Percentiles rank a stretch among this genome's conserved stretches.
These are phyloP conservation scores for Phytophthora agathidicida DNA, from an alignment of 352 stramenopile species.

Conservation along the genomic window DNA sequence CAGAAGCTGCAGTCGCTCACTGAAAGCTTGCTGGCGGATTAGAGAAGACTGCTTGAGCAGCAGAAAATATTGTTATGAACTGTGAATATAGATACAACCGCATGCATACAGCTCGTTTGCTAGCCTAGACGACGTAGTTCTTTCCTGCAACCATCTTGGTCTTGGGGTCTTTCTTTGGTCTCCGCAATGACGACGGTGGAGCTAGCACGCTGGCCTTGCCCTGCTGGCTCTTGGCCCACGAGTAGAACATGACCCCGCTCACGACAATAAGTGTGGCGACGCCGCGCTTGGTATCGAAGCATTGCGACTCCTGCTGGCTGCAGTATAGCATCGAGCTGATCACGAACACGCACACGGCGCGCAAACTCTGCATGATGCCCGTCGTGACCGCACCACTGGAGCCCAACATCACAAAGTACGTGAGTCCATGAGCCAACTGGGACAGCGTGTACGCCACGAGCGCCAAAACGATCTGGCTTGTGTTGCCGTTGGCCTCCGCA, in stretches of 20 bases:
- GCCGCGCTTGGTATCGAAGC: conserved; percentile 84
- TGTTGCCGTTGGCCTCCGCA: conserved; percentile 71
- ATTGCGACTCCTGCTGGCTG: conserved; percentile 85
- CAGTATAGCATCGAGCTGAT: conserved; percentile 88
- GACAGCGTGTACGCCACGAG: conserved; percentile 79
- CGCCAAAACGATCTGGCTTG: conserved; percentile 60
- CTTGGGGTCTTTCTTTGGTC: conserved; percentile 26
- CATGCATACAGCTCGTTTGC: neutral
- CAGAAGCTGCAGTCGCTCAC: conserved; percentile 64
- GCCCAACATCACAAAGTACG: conserved; percentile 87
- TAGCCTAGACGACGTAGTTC: conserved; percentile 69
- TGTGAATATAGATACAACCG: conserved; percentile 24
- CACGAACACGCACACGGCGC: conserved; percentile 83
- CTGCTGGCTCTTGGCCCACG: conserved; percentile 79
- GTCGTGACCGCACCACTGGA: conserved; percentile 84
- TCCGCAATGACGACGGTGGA: conserved; percentile 16
- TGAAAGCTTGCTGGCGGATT: conserved; percentile 62
- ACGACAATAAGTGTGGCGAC: conserved; percentile 84
- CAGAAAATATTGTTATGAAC: conserved; percentile 23
- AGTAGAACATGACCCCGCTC: conserved; percentile 87
- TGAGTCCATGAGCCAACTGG: conserved; percentile 81
- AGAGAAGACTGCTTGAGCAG: neutral
- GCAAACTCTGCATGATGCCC: conserved; percentile 89
- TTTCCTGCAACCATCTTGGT: conserved; percentile 65
- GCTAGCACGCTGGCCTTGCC: conserved; percentile 34